phyloP scores from a whole-genome alignment of 768 basidiomycete species.

The Phanerochaete carnosa region DNA sequence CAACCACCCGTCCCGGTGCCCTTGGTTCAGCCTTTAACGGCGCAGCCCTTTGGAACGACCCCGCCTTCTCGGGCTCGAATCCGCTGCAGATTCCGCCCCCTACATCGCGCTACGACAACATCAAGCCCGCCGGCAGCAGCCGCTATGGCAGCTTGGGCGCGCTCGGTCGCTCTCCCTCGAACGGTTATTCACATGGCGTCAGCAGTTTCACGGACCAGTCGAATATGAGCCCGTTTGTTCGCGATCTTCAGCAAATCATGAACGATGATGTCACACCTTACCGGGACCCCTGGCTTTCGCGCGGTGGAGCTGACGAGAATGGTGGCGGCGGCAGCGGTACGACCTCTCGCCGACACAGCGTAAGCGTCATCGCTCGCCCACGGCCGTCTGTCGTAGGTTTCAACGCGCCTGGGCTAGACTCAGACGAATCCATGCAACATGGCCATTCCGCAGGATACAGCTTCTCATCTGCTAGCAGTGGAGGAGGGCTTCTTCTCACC shows the following conservation, averaged over 20 bases:
- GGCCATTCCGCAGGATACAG: conserved; percentile 22
- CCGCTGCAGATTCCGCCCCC: conserved; percentile 50
- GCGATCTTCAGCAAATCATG: conserved; percentile 77
- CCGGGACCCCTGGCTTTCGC: conserved; percentile 74
- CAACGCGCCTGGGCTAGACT: conserved; percentile 51
- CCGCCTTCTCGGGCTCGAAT: conserved; percentile 36
- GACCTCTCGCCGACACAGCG: conserved; percentile 79
- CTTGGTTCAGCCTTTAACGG: conserved; percentile 45
- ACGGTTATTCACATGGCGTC: conserved; percentile 35
- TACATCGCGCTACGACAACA: conserved; percentile 51
- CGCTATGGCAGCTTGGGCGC: conserved; percentile 64
- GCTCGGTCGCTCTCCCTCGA: conserved; percentile 52
- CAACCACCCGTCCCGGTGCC: conserved; percentile 46
- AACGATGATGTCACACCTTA: conserved; percentile 65
- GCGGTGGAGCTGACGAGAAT: conserved; percentile 61
- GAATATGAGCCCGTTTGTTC: conserved; percentile 84
- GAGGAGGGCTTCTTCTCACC: conserved; percentile 63
- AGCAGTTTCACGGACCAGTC: conserved; percentile 55
- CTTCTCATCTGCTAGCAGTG: conserved; percentile 31
- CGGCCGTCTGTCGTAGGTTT: conserved; percentile 67
- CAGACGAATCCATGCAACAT: conserved; percentile 34
- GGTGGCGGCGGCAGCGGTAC: conserved; percentile 68
- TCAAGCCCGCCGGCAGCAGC: conserved; percentile 55
- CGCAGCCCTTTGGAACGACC: conserved; percentile 57
- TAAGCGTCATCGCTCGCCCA: conserved; percentile 77